Evolutionary conservation across 2,329 filamentous ascomycete genomes (phyloP).

Genomic region (Colletotrichum tropicale): DNA sequence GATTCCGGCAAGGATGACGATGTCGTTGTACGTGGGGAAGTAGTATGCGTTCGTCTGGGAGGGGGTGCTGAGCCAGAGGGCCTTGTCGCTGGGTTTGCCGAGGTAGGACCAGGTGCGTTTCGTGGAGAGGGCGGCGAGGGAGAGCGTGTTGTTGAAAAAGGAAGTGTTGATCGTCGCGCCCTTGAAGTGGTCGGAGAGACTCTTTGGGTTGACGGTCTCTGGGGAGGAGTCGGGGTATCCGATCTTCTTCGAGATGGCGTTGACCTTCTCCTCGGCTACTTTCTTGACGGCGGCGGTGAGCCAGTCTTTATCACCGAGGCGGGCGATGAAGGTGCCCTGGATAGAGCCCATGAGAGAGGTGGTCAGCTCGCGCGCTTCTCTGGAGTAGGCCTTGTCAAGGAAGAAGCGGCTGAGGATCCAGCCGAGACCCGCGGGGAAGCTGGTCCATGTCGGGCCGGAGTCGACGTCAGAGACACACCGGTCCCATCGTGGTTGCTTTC

Average conservation of each 20-base stretch:
- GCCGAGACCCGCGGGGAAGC: slow-evolving; percentile 48
- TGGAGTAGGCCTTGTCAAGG: slow-evolving; percentile 69
- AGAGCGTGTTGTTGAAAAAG: slow-evolving; percentile 63
- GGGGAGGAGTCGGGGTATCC: slow-evolving; percentile 68
- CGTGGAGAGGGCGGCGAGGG: slow-evolving; percentile 51
- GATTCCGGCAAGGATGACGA: slow-evolving; percentile 71
- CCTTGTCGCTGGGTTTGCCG: slow-evolving; percentile 62
- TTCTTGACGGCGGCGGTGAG: slow-evolving; percentile 65
- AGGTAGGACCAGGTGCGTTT: slow-evolving; percentile 59
- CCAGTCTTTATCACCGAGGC: slow-evolving; percentile 63
- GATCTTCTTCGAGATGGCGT: slow-evolving; percentile 71
- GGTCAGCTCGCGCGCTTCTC: slow-evolving; percentile 68
- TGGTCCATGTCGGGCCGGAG: slow-evolving; percentile 15
- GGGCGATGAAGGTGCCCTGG: slow-evolving; percentile 68
- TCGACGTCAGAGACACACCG: slow-evolving; percentile 65
- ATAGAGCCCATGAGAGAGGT: slow-evolving; percentile 74
- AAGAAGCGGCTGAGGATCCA: slow-evolving; percentile 77
- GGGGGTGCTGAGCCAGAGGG: slow-evolving; percentile 64
- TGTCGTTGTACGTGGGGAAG: slow-evolving; percentile 66
- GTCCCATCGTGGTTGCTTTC: slow-evolving; percentile 66
- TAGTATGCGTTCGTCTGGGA: slow-evolving; percentile 70
- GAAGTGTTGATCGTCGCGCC: slow-evolving; percentile 53
- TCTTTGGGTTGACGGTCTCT: slow-evolving; percentile 61
- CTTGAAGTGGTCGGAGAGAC: slow-evolving; percentile 61
- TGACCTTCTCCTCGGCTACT: slow-evolving; percentile 66